Evolutionary conservation across 306 rosid genomes (phyloP).

Genomic region (Citrullus mucosospermus): DNA sequence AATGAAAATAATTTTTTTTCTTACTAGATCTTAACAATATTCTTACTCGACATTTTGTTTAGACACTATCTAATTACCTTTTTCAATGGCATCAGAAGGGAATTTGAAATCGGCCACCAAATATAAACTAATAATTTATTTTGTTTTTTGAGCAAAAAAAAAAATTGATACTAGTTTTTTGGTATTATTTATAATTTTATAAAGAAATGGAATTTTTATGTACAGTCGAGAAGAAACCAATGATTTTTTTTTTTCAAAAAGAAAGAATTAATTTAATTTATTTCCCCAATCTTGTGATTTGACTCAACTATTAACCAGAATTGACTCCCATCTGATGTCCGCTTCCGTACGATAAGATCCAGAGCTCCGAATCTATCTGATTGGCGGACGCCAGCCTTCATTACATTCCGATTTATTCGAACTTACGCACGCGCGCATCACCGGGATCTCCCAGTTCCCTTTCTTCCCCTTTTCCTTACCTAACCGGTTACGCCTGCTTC

Average conservation of each 20-base stretch:
- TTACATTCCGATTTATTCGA: slow-evolving; percentile 2
- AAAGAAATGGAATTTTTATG: too few species aligned
- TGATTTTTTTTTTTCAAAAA: too few species aligned
- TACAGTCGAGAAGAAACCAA: neutral
- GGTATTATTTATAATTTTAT: neutral
- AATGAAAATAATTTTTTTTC: too few species aligned
- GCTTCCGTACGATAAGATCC: slow-evolving; percentile 15
- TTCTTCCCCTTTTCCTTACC: neutral
- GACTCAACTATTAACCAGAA: slow-evolving; percentile 7
- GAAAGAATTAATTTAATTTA: neutral
- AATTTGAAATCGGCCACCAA: too few species aligned
- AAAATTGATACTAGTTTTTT: neutral
- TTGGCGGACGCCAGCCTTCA: slow-evolving; percentile 8
- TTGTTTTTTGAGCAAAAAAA: too few species aligned
- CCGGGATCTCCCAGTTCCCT: slow-evolving; percentile 9
- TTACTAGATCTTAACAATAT: too few species aligned
- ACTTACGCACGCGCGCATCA: neutral
- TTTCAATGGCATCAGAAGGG: too few species aligned
- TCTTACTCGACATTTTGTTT: too few species aligned
- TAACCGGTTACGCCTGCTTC: neutral
- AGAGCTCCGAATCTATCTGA: slow-evolving; percentile 8
- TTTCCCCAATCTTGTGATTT: neutral
- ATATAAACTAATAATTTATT: too few species aligned
- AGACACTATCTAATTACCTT: too few species aligned
- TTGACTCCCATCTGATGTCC: slow-evolving; percentile 9